Base-by-base conservation (phyloP, 768 basidiomycete species). In the Pholiota molesta region DNA sequence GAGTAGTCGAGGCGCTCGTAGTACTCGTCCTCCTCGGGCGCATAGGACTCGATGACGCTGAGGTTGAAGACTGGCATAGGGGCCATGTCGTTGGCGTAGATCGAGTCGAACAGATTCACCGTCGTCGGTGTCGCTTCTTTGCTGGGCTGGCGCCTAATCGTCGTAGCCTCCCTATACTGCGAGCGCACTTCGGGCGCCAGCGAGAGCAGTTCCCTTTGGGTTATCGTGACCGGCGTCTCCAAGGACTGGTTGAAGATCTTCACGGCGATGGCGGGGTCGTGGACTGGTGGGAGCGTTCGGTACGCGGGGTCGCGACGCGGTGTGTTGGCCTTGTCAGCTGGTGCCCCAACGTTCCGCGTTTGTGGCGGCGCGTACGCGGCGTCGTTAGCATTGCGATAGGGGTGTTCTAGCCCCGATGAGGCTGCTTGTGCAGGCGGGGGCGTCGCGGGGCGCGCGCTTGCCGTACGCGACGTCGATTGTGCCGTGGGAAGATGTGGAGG, bases 111-210 rank as follows among this genome's bases (percentile, higher is more conserved):
- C 11, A 35, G 7, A 6, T 35, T 3, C 33, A 6, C 7, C 7
- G 33, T 9, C 1, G 33, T 6, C 11, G 33, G 7, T 2, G 33
- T 8, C 7, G 33, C 33, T 8, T 35, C 33, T 6, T 35, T 35
- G 7, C 33, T 35, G 33, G 11, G 33, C 33, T 35, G 33, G 7
- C 33, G 33, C 7, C 33, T 8, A 8, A 35, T 28, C 5, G 53
- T 69, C 2, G 65, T 66, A 0, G 57, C 61, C 5, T 71, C 71
- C 1, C 62, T 60, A 49, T 62, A 45, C 13, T 64, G 60, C 8
- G 60, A 26, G 14, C 66, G 66, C 23, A 69, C 55, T 8, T 71
- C 71, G 2, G 68, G 68, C 0, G 71, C 35, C 4, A 72, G 47
- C 2, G 68, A 65, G 0, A 72, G 52, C 0, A 71, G 55, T 47